Conservation (phyloP, 805 yeast genomes). For the Suhomyces pyralidae region DNA sequence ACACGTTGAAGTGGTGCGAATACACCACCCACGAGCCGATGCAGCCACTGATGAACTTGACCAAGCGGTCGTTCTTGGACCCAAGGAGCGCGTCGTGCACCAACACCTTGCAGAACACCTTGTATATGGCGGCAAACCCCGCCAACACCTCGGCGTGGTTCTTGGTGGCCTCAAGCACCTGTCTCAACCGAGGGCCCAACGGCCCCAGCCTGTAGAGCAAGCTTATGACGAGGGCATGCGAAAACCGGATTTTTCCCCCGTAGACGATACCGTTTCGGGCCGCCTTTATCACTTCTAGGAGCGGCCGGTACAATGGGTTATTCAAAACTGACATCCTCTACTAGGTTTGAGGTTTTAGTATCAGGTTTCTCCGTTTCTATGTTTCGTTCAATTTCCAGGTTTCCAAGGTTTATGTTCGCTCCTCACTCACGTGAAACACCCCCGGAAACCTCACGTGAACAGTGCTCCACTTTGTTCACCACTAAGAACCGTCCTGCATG, state of each 20-base stretch:
- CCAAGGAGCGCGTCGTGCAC: slow-evolving; percentile 33
- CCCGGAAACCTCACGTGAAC: too few species aligned
- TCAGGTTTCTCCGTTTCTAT: too few species aligned
- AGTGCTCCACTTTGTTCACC: too few species aligned
- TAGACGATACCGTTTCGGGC: slow-evolving; percentile 52
- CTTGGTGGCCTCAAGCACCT: slow-evolving; percentile 50
- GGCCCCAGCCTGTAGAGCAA: slow-evolving; percentile 55
- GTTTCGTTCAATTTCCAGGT: too few species aligned
- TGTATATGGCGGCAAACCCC: slow-evolving; percentile 52
- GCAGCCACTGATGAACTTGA: slow-evolving; percentile 39
- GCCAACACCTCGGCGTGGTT: slow-evolving; percentile 58
- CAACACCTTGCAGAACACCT: slow-evolving; percentile 33
- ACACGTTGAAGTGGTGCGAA: slow-evolving; percentile 42
- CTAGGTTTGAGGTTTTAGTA: too few species aligned
- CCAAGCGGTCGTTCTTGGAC: slow-evolving; percentile 21
- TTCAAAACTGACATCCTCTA: slow-evolving; percentile 16
- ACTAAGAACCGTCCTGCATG: too few species aligned
- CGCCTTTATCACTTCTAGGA: slow-evolving; percentile 35
- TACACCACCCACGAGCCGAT: slow-evolving; percentile 43
- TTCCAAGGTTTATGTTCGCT: background rate
- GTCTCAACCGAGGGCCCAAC: slow-evolving; percentile 39
- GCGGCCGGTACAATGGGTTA: slow-evolving; percentile 24
- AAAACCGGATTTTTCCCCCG: slow-evolving; percentile 60
- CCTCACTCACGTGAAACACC: background rate
- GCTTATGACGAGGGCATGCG: slow-evolving; percentile 63